Evolutionary conservation across 2,329 filamentous ascomycete genomes (phyloP), one percentile per base, ranked within the genome.

Genomic region (Aspergillus thermomutatus): DNA sequence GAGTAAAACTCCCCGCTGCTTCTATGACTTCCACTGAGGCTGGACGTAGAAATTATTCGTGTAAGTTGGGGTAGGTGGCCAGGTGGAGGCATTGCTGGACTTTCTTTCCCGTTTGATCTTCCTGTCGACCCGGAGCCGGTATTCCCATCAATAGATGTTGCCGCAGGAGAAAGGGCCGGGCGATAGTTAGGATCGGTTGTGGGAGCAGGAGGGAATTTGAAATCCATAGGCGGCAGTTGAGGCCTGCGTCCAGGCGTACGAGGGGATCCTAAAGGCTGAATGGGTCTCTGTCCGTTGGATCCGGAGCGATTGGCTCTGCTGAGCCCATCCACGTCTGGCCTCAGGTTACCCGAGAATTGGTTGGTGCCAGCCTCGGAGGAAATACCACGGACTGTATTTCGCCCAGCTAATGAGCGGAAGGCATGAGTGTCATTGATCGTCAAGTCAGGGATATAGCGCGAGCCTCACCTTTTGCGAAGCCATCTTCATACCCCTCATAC

Each of bases 1-100:
- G 92, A 92, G 73, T 96, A 97, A 67, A 97, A 95, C 68, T 99
- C 94, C 53, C 89, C 90, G 70, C 94, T 99, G 62, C 91, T 96
- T 65, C 94, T 83, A 25, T 91, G 92, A 27, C 93, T 97, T 53
- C 84, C 85, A 58, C 84, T 84, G 62, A 89, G 80, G 65, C 90
- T 95, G 17, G 88, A 87, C 31, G 89, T 87, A 3, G 92, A 91
- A 53, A 96, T 80, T 52, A 96, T 86, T 51, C 76, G 65, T 80
- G 83, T 66, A 86, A 89, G 60, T 76, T 78, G 75, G 56, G 65
- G 64, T 62, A 72, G 59, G 43, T 69, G 72, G 10, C 59, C 60
- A 11, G 71, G 71, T 4, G 68, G 66, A 26, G 66, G 61, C 19
- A 70, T 50, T 19, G 60, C 57, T 4, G 66, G 55, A 6, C 59